Percentiles rank a stretch among this genome's conserved stretches.
Evolutionary conservation across 352 stramenopile genomes (phyloP).

Genomic region (Phytophthora niederhauseri): DNA sequence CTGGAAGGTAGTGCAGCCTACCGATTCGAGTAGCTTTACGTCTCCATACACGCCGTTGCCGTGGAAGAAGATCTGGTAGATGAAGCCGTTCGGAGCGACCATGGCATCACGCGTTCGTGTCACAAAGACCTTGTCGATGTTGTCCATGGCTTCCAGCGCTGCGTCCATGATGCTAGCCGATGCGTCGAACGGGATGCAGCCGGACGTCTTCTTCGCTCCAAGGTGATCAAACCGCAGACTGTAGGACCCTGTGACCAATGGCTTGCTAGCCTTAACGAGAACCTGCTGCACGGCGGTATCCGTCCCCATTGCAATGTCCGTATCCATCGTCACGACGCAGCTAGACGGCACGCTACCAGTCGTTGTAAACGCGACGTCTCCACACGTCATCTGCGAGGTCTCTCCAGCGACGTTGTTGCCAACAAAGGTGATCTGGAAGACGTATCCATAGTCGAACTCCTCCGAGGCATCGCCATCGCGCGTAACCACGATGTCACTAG

Average conservation of each 20-base stretch:
- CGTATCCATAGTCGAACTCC: conserved; percentile 69
- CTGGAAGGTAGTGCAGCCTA: conserved; percentile 55
- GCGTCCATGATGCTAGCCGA: conserved; percentile 56
- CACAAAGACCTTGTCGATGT: conserved; percentile 85
- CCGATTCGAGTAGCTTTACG: conserved; percentile 25
- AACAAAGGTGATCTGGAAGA: conserved; percentile 80
- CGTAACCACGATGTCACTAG: conserved; percentile 71
- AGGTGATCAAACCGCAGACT: conserved; percentile 53
- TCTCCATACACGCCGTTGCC: conserved; percentile 66
- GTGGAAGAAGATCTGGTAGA: conserved; percentile 81
- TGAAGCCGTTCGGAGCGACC: conserved; percentile 55
- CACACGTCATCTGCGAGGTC: conserved; percentile 31
- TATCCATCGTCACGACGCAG: conserved; percentile 59
- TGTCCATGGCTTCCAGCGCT: conserved; percentile 19
- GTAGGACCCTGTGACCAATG: conserved; percentile 65
- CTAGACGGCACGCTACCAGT: conserved; percentile 44
- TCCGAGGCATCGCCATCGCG: conserved; percentile 67
- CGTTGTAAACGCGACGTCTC: conserved; percentile 9
- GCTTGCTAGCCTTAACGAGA: conserved; percentile 56
- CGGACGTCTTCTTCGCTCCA: conserved; percentile 36
- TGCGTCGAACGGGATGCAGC: conserved; percentile 71
- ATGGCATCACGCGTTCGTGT: conserved; percentile 30
- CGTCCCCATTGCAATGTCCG: conserved; percentile 63
- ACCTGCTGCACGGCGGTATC: conserved; percentile 78
- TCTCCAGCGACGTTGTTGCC: conserved; percentile 71